Conservation (phyloP, 2,329 filamentous ascomycete genomes). For the Alternaria alternata region DNA sequence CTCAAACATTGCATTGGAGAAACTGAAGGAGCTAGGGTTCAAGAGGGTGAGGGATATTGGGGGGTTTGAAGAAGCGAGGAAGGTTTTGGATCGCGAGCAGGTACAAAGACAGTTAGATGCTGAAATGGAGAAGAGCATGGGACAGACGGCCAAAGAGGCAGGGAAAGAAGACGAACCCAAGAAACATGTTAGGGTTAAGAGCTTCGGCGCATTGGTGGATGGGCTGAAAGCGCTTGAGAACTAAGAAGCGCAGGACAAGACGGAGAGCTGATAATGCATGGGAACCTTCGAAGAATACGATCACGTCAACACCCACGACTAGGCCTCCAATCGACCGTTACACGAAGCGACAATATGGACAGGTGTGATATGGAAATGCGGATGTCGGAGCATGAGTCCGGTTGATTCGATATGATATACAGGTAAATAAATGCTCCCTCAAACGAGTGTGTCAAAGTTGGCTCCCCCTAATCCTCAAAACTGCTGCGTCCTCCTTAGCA, state of each 20-base stretch:
- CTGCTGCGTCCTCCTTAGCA: neutral
- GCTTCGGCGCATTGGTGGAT: constrained; percentile 34
- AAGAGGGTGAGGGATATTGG: constrained; percentile 46
- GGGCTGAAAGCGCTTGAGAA: constrained; percentile 40
- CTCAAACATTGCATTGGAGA: constrained; percentile 43
- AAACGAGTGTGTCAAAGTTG: constrained; percentile 32
- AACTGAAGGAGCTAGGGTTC: constrained; percentile 42
- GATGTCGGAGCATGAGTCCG: neutral
- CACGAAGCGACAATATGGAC: neutral
- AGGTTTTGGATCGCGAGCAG: constrained; percentile 39
- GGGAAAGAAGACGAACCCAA: constrained; percentile 12
- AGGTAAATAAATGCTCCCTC: constrained; percentile 24
- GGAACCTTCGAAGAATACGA: neutral
- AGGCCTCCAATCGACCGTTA: neutral
- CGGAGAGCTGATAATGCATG: neutral
- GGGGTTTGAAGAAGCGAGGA: constrained; percentile 44
- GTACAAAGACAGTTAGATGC: constrained; percentile 25
- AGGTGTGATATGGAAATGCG: neutral
- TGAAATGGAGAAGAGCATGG: constrained; percentile 8
- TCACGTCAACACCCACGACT: neutral
- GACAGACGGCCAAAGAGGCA: neutral
- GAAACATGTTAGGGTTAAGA: constrained; percentile 29
- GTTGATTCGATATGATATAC: constrained; percentile 9
- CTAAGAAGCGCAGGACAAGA: constrained; percentile 13
- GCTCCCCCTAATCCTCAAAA: constrained; percentile 3